A percentile compares a stretch with the other conserved stretches of the same genome.
phyloP scores from a whole-genome alignment of 2,329 filamentous ascomycete genomes.

The Diaporthe vaccinii region DNA sequence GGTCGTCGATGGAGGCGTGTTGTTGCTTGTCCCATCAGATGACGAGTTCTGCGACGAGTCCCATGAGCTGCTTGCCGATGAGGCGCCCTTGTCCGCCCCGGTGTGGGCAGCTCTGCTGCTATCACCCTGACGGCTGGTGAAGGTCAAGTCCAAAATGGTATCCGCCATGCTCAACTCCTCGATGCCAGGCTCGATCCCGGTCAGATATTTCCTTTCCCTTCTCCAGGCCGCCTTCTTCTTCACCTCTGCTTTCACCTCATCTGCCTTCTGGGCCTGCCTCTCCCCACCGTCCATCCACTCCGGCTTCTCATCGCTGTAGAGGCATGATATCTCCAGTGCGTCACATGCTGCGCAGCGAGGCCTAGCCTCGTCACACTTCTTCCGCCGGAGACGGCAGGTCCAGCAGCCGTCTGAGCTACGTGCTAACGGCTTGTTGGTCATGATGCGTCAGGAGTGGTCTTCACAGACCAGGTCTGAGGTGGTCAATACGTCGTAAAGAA shows the following conservation, averaged over 20 bases:
- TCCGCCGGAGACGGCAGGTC: slow-evolving; percentile 72
- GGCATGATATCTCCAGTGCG: slow-evolving; percentile 68
- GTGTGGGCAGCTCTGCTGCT: neutral
- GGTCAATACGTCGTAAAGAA: neutral
- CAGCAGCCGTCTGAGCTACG: slow-evolving; percentile 67
- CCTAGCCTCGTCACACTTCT: slow-evolving; percentile 69
- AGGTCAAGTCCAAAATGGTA: neutral
- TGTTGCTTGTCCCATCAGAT: neutral
- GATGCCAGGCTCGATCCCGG: slow-evolving; percentile 52
- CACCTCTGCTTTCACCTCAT: slow-evolving; percentile 68
- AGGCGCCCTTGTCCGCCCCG: neutral
- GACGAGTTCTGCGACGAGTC: slow-evolving; percentile 21
- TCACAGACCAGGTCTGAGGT: neutral
- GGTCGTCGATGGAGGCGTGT: slow-evolving; percentile 5
- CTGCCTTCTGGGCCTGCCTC: slow-evolving; percentile 64
- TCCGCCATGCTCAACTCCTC: slow-evolving; percentile 47
- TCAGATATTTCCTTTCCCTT: slow-evolving; percentile 62
- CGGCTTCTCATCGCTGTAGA: slow-evolving; percentile 65
- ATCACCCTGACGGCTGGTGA: neutral
- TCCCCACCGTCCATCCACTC: slow-evolving; percentile 70
- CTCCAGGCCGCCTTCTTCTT: slow-evolving; percentile 66
- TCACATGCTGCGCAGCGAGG: slow-evolving; percentile 62
- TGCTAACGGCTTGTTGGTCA: slow-evolving; percentile 46
- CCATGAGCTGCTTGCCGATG: slow-evolving; percentile 13
- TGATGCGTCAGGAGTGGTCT: slow-evolving; percentile 13